Evolutionary conservation across 75 land plant genomes (phyloP).

Genomic region (Larix kaempferi): DNA sequence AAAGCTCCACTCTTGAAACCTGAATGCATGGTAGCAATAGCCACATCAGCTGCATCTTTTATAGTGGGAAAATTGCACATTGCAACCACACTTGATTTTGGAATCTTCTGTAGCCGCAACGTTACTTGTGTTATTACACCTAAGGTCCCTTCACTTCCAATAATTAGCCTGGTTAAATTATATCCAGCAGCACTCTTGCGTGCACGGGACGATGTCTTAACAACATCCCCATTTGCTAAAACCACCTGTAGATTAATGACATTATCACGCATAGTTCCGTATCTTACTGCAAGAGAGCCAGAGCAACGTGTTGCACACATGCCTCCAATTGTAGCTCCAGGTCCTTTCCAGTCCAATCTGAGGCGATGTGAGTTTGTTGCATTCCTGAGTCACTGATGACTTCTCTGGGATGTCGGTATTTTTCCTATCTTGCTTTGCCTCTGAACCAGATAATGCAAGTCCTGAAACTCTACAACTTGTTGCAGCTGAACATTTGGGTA

Average conservation of each 20-base stretch:
- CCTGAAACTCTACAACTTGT: background rate
- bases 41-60: slow-evolving; percentile 98
- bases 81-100: slow-evolving; percentile 88
- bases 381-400: background rate
- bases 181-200: slow-evolving; percentile 87
- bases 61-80: slow-evolving; percentile 91
- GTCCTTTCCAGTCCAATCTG: too few species aligned
- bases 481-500: background rate
- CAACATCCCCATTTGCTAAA: slow-evolving; percentile 89
- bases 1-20: slow-evolving; percentile 94
- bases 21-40: slow-evolving; percentile 97
- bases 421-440: background rate
- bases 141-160: slow-evolving; percentile 99
- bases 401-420: background rate
- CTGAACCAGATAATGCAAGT: slow-evolving; percentile 4
- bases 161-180: slow-evolving; percentile 90
- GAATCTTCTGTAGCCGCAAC: slow-evolving; percentile 84
- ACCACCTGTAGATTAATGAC: slow-evolving; percentile 96
- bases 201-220: slow-evolving; percentile 95
- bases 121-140: slow-evolving; percentile 98
- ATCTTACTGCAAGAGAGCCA: slow-evolving; percentile 98
- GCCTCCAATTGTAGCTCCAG: slow-evolving; percentile 99
- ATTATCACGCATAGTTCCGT: slow-evolving; percentile 99
- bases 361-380: too few species aligned
- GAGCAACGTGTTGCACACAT: slow-evolving; percentile 99